Evolutionary conservation across 2,329 filamentous ascomycete genomes (phyloP).

Genomic region (Botrytis cinerea): DNA sequence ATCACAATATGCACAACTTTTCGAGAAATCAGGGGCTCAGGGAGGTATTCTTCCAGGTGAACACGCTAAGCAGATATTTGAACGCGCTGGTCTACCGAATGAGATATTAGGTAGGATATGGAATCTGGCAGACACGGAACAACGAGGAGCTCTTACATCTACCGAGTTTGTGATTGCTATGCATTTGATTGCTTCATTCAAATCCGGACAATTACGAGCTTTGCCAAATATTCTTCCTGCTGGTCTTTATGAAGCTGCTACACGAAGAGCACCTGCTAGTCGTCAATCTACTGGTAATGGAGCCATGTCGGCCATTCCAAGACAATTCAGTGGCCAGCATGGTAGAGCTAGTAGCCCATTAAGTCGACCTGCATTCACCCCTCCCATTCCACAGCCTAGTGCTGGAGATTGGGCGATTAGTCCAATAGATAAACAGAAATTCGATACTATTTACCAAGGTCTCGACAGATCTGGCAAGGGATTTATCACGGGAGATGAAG

Average conservation of each 20-base stretch:
- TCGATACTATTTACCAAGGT: constrained; percentile 81
- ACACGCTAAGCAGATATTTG: constrained; percentile 90
- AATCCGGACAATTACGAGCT: constrained; percentile 75
- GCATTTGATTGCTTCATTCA: constrained; percentile 92
- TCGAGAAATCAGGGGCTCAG: constrained; percentile 82
- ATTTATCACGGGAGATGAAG: constrained; percentile 89
- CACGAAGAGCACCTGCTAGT: constrained; percentile 59
- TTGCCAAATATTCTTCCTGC: constrained; percentile 81
- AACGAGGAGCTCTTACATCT: constrained; percentile 79
- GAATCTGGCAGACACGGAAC: constrained; percentile 91
- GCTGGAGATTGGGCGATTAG: constrained; percentile 79
- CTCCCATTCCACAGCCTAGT: constrained; percentile 39
- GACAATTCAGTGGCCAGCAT: constrained; percentile 74
- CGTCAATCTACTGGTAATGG: constrained; percentile 45
- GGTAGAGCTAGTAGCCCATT: constrained; percentile 61
- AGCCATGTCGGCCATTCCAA: constrained; percentile 68
- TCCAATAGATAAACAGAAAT: constrained; percentile 80
- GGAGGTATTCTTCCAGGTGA: constrained; percentile 80
- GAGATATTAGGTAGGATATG: constrained; percentile 93
- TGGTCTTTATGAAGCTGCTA: constrained; percentile 86
- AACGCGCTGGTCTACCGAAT: constrained; percentile 86
- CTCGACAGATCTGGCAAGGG: constrained; percentile 81
- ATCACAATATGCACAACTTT: constrained; percentile 82
- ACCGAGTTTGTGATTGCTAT: constrained; percentile 98
- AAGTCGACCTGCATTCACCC: constrained; percentile 51